Percentiles rank a stretch among this genome's conserved stretches.
Evolutionary conservation across 169 alveolate species (phyloP).

Genomic region (Prorocentrum cordatum): DNA sequence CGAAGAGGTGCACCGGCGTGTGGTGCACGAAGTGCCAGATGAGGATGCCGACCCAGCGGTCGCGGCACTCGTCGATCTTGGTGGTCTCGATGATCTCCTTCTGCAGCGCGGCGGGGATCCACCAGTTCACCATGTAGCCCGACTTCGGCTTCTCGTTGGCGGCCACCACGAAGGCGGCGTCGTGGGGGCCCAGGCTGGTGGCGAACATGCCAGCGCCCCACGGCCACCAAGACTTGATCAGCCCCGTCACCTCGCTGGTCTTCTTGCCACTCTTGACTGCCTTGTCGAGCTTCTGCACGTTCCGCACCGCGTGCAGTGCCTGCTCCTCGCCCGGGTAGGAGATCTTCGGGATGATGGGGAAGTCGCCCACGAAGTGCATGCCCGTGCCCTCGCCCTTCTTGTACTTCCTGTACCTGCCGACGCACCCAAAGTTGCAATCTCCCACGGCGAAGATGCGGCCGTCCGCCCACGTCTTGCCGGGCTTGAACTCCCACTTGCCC

Average conservation of each 20-base stretch:
- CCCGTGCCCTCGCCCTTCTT: background rate
- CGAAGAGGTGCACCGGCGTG: constrained; percentile 70
- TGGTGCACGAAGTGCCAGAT: constrained; percentile 72
- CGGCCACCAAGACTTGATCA: constrained; percentile 71
- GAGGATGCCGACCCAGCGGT: constrained; percentile 7
- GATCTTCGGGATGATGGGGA: constrained; percentile 70
- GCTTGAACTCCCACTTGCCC: background rate
- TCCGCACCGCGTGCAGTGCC: constrained; percentile 41
- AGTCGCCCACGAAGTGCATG: background rate
- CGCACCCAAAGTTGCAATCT: constrained; percentile 72
- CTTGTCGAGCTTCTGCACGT: constrained; percentile 7
- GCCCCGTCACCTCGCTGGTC: no score
- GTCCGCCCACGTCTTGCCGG: constrained; percentile 36
- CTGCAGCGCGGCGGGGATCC: constrained; percentile 71
- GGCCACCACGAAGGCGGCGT: constrained; percentile 69
- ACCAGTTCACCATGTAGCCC: constrained; percentile 68
- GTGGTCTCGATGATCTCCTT: constrained; percentile 72
- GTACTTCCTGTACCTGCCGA: constrained; percentile 37
- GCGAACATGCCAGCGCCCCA: constrained; percentile 74
- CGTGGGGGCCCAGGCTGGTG: constrained; percentile 71
- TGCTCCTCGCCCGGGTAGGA: constrained; percentile 72
- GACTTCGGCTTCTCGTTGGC: constrained; percentile 60
- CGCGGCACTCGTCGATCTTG: constrained; percentile 69
- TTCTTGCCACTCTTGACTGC: background rate
- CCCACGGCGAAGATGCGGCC: constrained; percentile 70